phyloP scores from a whole-genome alignment of 331 rosid species.

The Stylosanthes scabra region DNA sequence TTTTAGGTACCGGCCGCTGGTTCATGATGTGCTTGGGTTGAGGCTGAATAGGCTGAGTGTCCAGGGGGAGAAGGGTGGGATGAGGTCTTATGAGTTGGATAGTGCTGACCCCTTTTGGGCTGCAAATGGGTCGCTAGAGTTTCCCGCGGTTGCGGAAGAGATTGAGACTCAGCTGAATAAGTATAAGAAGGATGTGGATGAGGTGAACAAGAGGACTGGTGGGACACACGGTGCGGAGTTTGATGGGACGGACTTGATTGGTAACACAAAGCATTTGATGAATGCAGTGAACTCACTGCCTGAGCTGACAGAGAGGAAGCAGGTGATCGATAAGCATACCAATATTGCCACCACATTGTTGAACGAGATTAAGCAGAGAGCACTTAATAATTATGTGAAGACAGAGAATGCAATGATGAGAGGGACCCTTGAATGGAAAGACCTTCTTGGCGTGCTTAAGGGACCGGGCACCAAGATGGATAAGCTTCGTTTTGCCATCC shows the following conservation, averaged over 20 bases:
- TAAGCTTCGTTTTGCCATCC: conserved; percentile 88
- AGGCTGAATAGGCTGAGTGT: conserved; percentile 81
- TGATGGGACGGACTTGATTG: conserved; percentile 85
- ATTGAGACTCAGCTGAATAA: conserved; percentile 81
- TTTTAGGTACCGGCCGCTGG: conserved; percentile 82
- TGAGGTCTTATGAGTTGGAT: conserved; percentile 82
- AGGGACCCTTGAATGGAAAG: conserved; percentile 73
- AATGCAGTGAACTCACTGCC: conserved; percentile 94
- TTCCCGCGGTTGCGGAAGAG: conserved; percentile 92
- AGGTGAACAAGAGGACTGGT: conserved; percentile 82
- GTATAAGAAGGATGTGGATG: conserved; percentile 91
- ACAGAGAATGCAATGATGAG: conserved; percentile 92
- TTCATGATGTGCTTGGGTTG: conserved; percentile 86
- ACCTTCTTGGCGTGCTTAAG: conserved; percentile 66
- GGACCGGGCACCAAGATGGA: conserved; percentile 88
- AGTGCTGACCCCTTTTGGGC: conserved; percentile 81
- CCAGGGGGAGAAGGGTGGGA: conserved; percentile 85
- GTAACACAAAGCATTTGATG: conserved; percentile 92
- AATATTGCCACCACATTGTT: conserved; percentile 86
- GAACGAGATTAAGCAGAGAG: conserved; percentile 91
- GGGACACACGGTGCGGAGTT: conserved; percentile 81
- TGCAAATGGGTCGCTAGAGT: conserved; percentile 72
- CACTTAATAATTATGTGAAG: conserved; percentile 84
- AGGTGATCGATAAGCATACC: conserved; percentile 90
- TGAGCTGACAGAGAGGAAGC: conserved; percentile 86